Evolutionary conservation across 805 yeast species (phyloP), one percentile per base, ranked within the genome.

Genomic region (Peterozyma toletana): DNA sequence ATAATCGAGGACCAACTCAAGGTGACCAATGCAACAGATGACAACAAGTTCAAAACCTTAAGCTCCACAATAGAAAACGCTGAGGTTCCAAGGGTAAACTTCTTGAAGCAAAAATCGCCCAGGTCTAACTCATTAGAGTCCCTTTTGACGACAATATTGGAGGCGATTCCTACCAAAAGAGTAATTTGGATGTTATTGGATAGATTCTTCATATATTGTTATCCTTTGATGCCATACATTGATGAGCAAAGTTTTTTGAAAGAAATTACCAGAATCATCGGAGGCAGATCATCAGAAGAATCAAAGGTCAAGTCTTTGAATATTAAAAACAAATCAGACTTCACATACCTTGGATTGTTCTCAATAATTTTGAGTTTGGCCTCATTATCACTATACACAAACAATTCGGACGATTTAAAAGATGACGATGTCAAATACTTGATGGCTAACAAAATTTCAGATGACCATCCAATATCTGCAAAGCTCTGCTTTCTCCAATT

Each of bases 201-300:
- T 18, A 52, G 63, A 35, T 75, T 64, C 44, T 70, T 74, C 51
- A 41, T 43, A 1, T 44, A 54, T 3, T 54, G 72, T 1, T 70
- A 73, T 49, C 77, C 79, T 3, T 70, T 64, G 41, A 59, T 72
- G 48, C 79, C 81, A 0, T 62, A 69, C 30, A 43, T 73, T 17
- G 77, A 73, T 47, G 77, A 73, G 47, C 34, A 21, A 0, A 48
- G 48, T n/a, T 69, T 72, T 42, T 59, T 55, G 36, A 43, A 39
- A 3, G 60, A 63, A 18, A 48, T 73, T 13, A 31, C 56, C 0
- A 54, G 63, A 33, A 63, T 76, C 5, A 43, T 75, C 5, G 73
- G 70, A 6, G 30, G 13, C 31, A 38, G 15, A 50, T 44, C 36
- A 36, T 39, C 18, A 39, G 39, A 14, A 21, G 35, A 33, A 36